A percentile compares a stretch with the other conserved stretches of the same genome.
These are phyloP conservation scores for Annulohypoxylon nitens DNA, from an alignment of 495 filamentous ascomycete species.

Conservation along the genomic window DNA sequence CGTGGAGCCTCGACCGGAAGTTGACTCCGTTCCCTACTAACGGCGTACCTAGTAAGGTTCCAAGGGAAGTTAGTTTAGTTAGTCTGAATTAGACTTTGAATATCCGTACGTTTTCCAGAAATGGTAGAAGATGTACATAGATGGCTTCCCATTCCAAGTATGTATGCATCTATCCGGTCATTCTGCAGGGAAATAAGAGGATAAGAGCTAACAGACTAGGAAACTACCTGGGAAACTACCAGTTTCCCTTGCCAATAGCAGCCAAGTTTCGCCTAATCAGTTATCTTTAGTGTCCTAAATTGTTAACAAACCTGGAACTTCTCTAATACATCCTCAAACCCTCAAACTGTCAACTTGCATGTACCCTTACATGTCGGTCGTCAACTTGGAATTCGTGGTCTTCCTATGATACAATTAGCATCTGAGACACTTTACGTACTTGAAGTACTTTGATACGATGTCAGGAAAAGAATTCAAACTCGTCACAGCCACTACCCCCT, in stretches of 20 bases:
- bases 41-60: conserved; percentile 18
- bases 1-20: conserved; percentile 36
- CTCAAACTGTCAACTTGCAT: not conserved
- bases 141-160: conserved; percentile 30
- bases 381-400: conserved; percentile 22
- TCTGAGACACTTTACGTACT: conserved; percentile 31
- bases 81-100: conserved; percentile 14
- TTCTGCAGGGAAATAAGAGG: conserved; percentile 23
- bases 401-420: conserved; percentile 19
- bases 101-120: conserved; percentile 16
- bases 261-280: conserved; percentile 10
- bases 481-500: conserved; percentile 26
- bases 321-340: not conserved
- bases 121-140: conserved; percentile 21
- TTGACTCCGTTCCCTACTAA: conserved; percentile 24
- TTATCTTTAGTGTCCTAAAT: conserved; percentile 15
- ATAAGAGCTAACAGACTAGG: not conserved
- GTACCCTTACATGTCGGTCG: conserved; percentile 5
- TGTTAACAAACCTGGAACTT: conserved; percentile 8
- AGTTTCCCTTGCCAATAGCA: conserved; percentile 9
- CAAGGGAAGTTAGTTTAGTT: conserved; percentile 17
- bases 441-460: conserved; percentile 27
- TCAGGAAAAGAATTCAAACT: conserved; percentile 27
- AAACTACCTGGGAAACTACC: not conserved
- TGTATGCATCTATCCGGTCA: conserved; percentile 33